Percentiles rank a stretch among this genome's conserved stretches.
Evolutionary conservation across 2,329 filamentous ascomycete species (phyloP).

Genomic region (Geosmithia flava): DNA sequence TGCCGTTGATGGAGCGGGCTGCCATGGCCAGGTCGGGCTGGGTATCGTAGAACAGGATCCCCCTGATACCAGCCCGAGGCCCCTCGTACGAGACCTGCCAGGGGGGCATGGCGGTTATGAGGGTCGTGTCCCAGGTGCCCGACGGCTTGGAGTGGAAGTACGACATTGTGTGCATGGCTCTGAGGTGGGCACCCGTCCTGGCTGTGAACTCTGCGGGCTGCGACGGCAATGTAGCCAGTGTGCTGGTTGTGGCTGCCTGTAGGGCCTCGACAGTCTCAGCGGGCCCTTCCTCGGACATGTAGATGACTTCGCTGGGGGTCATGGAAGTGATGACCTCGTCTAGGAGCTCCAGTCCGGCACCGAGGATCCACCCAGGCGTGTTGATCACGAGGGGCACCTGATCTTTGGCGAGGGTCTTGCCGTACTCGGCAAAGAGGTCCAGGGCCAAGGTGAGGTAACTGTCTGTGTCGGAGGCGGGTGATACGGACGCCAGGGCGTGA

Average conservation of each 20-base stretch:
- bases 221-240: slow-evolving; percentile 35
- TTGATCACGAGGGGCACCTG: slow-evolving; percentile 55
- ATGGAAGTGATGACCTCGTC: slow-evolving; percentile 40
- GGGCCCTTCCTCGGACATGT: slow-evolving; percentile 54
- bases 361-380: slow-evolving; percentile 62
- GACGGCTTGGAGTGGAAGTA: slow-evolving; percentile 49
- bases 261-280: slow-evolving; percentile 43
- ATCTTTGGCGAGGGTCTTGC: slow-evolving; percentile 20
- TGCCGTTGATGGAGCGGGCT: slow-evolving; percentile 55
- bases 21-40: slow-evolving; percentile 46
- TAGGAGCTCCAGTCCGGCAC: slow-evolving; percentile 55
- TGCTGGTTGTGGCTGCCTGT: slow-evolving; percentile 29
- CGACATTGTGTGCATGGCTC: slow-evolving; percentile 67
- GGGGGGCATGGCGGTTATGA: slow-evolving; percentile 45
- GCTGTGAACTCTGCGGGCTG: slow-evolving; percentile 41
- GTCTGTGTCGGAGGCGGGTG: slow-evolving; percentile 52
- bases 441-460: slow-evolving; percentile 53
- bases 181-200: slow-evolving; percentile 51
- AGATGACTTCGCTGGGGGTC: slow-evolving; percentile 49
- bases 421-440: slow-evolving; percentile 50
- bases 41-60: slow-evolving; percentile 56
- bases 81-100: slow-evolving; percentile 50
- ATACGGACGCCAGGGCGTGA: slow-evolving; percentile 54
- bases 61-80: slow-evolving; percentile 39
- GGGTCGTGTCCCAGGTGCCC: slow-evolving; percentile 34